Percentiles rank a stretch among this genome's conserved stretches.
Conservation (phyloP, 2,329 filamentous ascomycete species). For the Elsinoe arachidis region DNA sequence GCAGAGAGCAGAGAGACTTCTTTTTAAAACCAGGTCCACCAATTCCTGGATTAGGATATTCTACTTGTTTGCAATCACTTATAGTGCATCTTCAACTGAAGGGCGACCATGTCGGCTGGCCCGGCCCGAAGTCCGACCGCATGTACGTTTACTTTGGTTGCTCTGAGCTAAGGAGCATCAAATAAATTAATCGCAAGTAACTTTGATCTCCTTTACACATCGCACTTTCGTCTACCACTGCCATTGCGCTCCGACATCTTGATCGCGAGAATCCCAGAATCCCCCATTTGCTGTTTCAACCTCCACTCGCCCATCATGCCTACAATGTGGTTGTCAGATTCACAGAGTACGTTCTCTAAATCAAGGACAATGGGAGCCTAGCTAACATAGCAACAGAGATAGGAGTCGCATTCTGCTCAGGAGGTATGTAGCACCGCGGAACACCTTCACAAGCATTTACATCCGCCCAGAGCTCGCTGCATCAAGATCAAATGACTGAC, state of each 20-base stretch:
- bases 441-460: conserved; percentile 20
- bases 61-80: not conserved
- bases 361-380: conserved; percentile 14
- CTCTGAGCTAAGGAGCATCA: not conserved
- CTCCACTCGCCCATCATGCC: conserved; percentile 49
- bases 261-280: not conserved
- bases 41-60: no score
- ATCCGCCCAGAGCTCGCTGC: conserved; percentile 9
- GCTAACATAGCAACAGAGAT: conserved; percentile 55
- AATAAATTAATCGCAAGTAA: not conserved
- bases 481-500: conserved; percentile 15
- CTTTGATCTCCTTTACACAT: not conserved
- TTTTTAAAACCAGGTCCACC: no score
- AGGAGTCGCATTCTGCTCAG: conserved; percentile 94
- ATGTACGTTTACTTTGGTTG: not conserved
- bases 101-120: not conserved
- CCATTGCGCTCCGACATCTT: not conserved
- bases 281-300: not conserved
- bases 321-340: conserved; percentile 92
- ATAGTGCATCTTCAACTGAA: not conserved
- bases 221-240: not conserved
- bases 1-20: no score
- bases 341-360: conserved; percentile 62
- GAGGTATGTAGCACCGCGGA: conserved; percentile 57
- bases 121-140: not conserved